Conservation (phyloP, 192 early-diverging fungal genomes). For the Coemansia sp. region DNA sequence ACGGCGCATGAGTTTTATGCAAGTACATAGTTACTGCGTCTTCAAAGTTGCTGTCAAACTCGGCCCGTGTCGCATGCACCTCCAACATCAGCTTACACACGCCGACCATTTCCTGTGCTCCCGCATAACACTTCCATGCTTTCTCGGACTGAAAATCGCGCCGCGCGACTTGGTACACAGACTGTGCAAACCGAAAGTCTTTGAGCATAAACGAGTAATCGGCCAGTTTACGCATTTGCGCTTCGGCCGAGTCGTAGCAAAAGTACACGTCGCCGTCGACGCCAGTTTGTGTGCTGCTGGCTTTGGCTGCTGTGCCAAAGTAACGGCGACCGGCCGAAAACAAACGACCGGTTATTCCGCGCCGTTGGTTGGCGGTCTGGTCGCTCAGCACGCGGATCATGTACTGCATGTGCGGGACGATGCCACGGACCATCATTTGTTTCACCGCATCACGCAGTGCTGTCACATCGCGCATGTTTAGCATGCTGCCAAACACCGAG, state of each 20-base stretch:
- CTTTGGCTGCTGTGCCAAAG: conserved; percentile 62
- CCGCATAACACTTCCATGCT: conserved; percentile 75
- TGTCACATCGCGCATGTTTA: conserved; percentile 52
- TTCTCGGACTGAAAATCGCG: conserved; percentile 81
- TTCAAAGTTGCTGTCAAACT: conserved; percentile 64
- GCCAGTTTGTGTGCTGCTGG: conserved; percentile 19
- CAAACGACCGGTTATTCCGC: conserved; percentile 86
- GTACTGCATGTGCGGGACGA: conserved; percentile 88
- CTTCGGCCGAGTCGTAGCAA: conserved; percentile 78
- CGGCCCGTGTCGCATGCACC: conserved; percentile 55
- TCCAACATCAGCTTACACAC: conserved; percentile 73
- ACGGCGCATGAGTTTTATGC: conserved; percentile 55
- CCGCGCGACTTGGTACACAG: conserved; percentile 86
- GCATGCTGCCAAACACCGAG: conserved; percentile 26
- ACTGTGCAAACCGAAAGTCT: conserved; percentile 87
- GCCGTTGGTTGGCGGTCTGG: conserved; percentile 81
- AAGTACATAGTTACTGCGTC: conserved; percentile 71
- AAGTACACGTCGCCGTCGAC: conserved; percentile 53
- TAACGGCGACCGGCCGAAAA: conserved; percentile 81
- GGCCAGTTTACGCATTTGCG: conserved; percentile 86
- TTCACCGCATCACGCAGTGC: conserved; percentile 52
- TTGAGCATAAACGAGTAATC: conserved; percentile 97
- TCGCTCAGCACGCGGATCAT: conserved; percentile 87
- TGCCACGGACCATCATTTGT: conserved; percentile 68
- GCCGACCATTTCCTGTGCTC: conserved; percentile 89